Conservation (phyloP, 352 stramenopile species). For the Phytophthora pseudosyringae region DNA sequence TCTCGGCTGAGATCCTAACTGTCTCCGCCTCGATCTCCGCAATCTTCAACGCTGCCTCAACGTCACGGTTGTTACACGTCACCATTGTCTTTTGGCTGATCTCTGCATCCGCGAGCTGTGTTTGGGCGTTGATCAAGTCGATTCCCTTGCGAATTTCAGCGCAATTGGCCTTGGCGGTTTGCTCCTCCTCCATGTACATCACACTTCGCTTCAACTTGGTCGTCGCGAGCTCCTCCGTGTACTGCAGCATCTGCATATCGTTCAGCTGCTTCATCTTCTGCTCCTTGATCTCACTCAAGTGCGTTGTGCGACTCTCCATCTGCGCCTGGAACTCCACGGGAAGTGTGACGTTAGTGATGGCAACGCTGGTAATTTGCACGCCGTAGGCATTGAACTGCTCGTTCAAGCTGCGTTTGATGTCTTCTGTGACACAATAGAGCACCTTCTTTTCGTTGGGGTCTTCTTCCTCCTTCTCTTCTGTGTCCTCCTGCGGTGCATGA, state of each 20-base stretch:
- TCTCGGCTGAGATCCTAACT: conserved; percentile 49
- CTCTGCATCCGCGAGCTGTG: conserved; percentile 43
- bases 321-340: conserved; percentile 61
- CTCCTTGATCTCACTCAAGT: too few relatives aligned
- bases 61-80: conserved; percentile 47
- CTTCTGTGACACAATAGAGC: too few relatives aligned
- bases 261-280: conserved; percentile 82
- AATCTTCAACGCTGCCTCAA: conserved; percentile 48
- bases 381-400: too few relatives aligned
- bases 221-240: conserved; percentile 52
- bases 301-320: conserved; percentile 70
- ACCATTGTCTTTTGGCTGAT: conserved; percentile 53
- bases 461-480: too few relatives aligned
- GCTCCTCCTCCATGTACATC: conserved; percentile 68
- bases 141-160: conserved; percentile 65
- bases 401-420: too few relatives aligned
- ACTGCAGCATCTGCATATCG: conserved; percentile 70
- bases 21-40: conserved; percentile 56
- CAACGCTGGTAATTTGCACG: too few relatives aligned
- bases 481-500: too few relatives aligned
- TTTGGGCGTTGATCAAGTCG: conserved; percentile 52
- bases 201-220: conserved; percentile 60
- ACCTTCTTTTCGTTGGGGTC: too few relatives aligned
- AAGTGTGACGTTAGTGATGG: conserved; percentile 71
- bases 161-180: conserved; percentile 57